Evolutionary conservation across 2,329 filamentous ascomycete genomes (phyloP).

Genomic region (Cercospora janseana): DNA sequence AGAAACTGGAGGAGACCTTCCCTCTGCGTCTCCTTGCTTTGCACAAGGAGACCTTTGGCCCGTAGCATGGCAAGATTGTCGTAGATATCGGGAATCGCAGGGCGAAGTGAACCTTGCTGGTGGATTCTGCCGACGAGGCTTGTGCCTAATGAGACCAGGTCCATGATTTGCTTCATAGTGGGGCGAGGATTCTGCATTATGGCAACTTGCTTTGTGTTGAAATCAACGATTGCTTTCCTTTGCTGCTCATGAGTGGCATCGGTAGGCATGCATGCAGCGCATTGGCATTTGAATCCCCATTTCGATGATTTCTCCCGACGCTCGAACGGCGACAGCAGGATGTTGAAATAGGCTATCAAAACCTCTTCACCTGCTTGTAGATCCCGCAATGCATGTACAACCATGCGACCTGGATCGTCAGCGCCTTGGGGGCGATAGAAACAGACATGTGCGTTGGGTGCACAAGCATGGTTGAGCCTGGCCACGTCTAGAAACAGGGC

Average conservation of each 20-base stretch:
- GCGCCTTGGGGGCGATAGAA: conserved; percentile 18
- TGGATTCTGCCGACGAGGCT: conserved; percentile 4
- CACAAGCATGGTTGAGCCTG: conserved; percentile 29
- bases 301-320: conserved; percentile 23
- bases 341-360: conserved; percentile 28
- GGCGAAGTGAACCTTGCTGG: conserved; percentile 14
- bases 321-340: conserved; percentile 23
- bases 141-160: conserved; percentile 11
- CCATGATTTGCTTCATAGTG: conserved; percentile 16
- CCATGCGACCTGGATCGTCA: conserved; percentile 19
- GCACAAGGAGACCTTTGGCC: conserved; percentile 19
- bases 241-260: conserved; percentile 12
- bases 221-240: conserved; percentile 18
- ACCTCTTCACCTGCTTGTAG: conserved; percentile 25
- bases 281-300: conserved; percentile 28
- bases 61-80: conserved; percentile 25
- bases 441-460: conserved; percentile 29
- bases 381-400: conserved; percentile 22
- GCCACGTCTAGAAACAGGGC: conserved; percentile 26
- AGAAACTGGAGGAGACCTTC: conserved; percentile 15
- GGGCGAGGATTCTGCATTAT: conserved; percentile 9
- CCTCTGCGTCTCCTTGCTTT: conserved; percentile 16
- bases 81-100: conserved; percentile 25
- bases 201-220: conserved; percentile 12
- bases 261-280: conserved; percentile 20